phyloP scores from a whole-genome alignment of 2,329 filamentous ascomycete species.

The Alternaria consortialis region DNA sequence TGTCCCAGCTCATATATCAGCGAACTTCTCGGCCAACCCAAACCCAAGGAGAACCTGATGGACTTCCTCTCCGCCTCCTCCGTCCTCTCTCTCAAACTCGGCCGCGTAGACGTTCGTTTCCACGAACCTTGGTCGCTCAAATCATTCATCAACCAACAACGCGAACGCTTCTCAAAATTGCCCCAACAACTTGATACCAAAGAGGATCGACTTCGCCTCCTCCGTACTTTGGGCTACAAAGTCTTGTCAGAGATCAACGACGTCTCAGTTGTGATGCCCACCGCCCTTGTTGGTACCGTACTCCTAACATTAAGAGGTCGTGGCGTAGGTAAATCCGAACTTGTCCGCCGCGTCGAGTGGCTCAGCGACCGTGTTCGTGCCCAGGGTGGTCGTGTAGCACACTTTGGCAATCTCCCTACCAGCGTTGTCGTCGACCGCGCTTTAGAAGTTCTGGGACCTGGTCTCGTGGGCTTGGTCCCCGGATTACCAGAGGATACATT shows the following conservation, averaged over 20 bases:
- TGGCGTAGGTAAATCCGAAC: slow-evolving; percentile 86
- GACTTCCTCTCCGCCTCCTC: slow-evolving; percentile 91
- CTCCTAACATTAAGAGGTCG: slow-evolving; percentile 89
- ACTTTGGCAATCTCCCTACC: slow-evolving; percentile 84
- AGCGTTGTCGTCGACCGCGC: slow-evolving; percentile 86
- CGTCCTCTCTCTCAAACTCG: slow-evolving; percentile 85
- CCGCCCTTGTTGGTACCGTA: slow-evolving; percentile 92
- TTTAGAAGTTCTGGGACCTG: slow-evolving; percentile 88
- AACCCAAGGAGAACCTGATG: slow-evolving; percentile 91
- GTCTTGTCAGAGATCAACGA: slow-evolving; percentile 94
- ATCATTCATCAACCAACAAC: slow-evolving; percentile 81
- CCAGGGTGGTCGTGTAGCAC: slow-evolving; percentile 91
- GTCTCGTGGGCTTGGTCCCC: slow-evolving; percentile 81
- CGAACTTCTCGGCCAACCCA: slow-evolving; percentile 91
- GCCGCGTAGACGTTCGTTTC: slow-evolving; percentile 93
- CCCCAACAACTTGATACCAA: slow-evolving; percentile 47
- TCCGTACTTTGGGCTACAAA: slow-evolving; percentile 89
- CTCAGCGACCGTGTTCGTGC: slow-evolving; percentile 80
- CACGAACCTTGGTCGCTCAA: slow-evolving; percentile 94
- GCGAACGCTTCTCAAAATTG: slow-evolving; percentile 62
- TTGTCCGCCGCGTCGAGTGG: slow-evolving; percentile 90
- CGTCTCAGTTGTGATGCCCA: slow-evolving; percentile 98
- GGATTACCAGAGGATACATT: slow-evolving; percentile 90
- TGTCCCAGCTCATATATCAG: slow-evolving; percentile 79
- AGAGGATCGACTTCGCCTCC: slow-evolving; percentile 71